Percentiles rank a stretch among this genome's conserved stretches.
These are phyloP conservation scores for Achlya hypogyna DNA, from an alignment of 352 stramenopile genomes.

Conservation along the genomic window DNA sequence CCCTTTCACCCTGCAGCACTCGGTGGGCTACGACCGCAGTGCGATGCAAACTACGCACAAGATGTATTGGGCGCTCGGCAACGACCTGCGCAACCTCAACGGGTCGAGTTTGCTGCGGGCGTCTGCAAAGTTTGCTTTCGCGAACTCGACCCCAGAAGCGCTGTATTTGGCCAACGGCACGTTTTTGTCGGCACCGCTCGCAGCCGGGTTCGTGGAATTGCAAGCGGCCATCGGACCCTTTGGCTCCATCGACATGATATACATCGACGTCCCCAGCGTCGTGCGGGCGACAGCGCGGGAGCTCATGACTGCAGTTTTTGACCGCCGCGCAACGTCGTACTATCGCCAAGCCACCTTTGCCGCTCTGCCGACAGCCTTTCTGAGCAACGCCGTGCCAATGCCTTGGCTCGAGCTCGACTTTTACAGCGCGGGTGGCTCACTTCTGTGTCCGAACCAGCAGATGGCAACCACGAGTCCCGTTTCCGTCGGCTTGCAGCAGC, in stretches of 20 bases:
- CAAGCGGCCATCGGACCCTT: not conserved
- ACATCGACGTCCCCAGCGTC: not conserved
- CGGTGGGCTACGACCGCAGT: not conserved
- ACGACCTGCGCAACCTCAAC: not conserved
- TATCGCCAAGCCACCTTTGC: not conserved
- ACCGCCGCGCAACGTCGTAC: not conserved
- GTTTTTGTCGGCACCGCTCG: not conserved
- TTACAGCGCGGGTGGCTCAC: not conserved
- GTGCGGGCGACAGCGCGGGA: not conserved
- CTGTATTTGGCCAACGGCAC: not conserved
- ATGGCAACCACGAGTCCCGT: not conserved
- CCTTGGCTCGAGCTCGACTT: not conserved
- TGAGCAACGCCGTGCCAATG: not conserved
- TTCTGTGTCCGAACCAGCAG: not conserved
- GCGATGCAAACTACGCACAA: not conserved
- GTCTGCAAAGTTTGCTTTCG: not conserved
- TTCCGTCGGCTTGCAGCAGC: not conserved
- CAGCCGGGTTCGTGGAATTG: not conserved
- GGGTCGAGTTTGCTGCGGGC: not conserved
- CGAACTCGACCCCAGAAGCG: not conserved
- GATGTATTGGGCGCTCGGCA: constrained; percentile 10
- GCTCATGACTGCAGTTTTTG: not conserved
- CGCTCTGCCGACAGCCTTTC: not conserved
- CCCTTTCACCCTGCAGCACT: not conserved
- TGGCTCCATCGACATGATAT: not conserved